Evolutionary conservation across 306 rosid genomes (phyloP), one percentile per base, ranked within the genome.

Genomic region (Oemleria cerasiformis): DNA sequence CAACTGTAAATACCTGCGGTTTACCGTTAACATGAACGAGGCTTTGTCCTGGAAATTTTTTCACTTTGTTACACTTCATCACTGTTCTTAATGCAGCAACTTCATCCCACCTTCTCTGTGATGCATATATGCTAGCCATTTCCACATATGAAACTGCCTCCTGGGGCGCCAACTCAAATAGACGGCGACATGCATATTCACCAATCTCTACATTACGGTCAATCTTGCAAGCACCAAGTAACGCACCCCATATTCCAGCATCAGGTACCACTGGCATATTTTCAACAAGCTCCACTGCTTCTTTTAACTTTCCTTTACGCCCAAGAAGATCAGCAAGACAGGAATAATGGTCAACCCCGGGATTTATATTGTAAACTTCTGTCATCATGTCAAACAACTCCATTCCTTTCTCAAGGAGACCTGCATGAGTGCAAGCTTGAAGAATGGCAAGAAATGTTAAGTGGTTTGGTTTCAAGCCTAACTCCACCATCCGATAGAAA

Each of bases 351-450:
- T 91, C 92, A 77, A 86, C 41, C 68, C 88, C 77, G 11, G 92
- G 50, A 87, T 40, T 56, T 63, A 86, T 76, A 41, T 73, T 43
- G 59, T 78, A 86, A 54, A 73, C 78, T 51, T 68, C 50, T 5
- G 77, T 61, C 96, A 83, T 90, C 92, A 67, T 49, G 66, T 65
- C 55, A 72, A 88, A 86, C 64, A 54, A 72, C 72, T 88, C 79
- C 78, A 76, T 61, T 58, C 91, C 96, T 79, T 87, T 81, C 72
- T 82, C 86, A 23, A 90, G 87, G 56, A 82, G 76, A 70, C 93
- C 96, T 75, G 87, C 89, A 50, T 88, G 93, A 56, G 76, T 77
- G 71, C 93, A 84, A 79, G 89, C 96, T 81, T 88, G 93, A 82
- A 86, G 96, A 78, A 84, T 82, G 36, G 92, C 89, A 39, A 85